Evolutionary conservation across 805 yeast genomes (phyloP), one percentile per base, ranked within the genome.

Genomic region (Candida insectorum): DNA sequence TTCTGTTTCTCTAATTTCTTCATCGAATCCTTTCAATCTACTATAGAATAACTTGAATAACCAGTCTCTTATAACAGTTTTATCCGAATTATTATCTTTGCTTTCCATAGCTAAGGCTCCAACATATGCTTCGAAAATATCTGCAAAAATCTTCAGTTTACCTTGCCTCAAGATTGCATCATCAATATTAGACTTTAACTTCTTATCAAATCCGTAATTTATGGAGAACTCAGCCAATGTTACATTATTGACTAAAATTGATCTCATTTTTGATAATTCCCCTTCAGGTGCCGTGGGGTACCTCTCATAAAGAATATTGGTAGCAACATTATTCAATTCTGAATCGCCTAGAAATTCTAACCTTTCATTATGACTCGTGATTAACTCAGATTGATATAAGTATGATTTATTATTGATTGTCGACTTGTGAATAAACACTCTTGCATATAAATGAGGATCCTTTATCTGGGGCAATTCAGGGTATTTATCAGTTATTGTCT

Each of bases 291-390:
- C 81, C 27, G 69, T 60, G 0, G 94, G 93, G 47, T 81, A 84
- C 35, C 71, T 58, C 17, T 74, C 68, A 48, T 71, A 87, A 12
- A 86, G 65, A 26, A 89, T 69, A 37, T 73, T 62, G 0, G 96
- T 81, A 34, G 84, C 78, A n/a, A 81, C 64, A 34, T 73, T 73
- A 51, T 85, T 84, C 39, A 91, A 62, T 14, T 87, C 74, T 1
- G 97, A 79, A 60, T 91, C 97, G 11, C 97, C 97, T 27, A 86
- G 62, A 51, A 87, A 91, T 61, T 91, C 97, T 15, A 88, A 64
- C 31, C 96, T 69, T 65, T 89, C 97, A 54, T 91, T 85, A 47
- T 86, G 89, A 2, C 79, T 63, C 32, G 69, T 62, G 16, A 82
- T 62, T 33, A 73, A 63, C 43, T 82, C 91, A 4, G 61, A 56